A percentile compares a stretch with the other conserved stretches of the same genome.
Evolutionary conservation across 169 alveolate species (phyloP).

Genomic region (Toxoplasma gondii): DNA sequence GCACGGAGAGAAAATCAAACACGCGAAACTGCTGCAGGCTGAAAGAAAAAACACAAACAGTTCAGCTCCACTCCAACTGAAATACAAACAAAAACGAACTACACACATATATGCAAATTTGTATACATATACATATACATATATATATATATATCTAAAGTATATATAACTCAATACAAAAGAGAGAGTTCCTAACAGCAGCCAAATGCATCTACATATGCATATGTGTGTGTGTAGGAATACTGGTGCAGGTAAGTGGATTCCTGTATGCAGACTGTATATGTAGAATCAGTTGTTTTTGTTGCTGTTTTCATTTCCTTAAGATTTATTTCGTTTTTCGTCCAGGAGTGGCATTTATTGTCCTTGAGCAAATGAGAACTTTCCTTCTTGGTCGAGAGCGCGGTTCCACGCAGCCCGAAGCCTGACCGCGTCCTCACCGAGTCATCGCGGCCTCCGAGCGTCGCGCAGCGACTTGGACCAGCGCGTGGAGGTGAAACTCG

Average conservation of each 20-base stretch:
- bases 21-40: not conserved
- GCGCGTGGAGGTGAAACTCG: conserved; percentile 6
- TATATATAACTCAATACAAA: not conserved
- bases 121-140: not conserved
- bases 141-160: not conserved
- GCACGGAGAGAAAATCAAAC: not conserved
- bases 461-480: not conserved
- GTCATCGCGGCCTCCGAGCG: not conserved
- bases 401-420: too few relatives aligned
- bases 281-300: too few relatives aligned
- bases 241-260: not conserved
- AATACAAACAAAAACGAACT: too few relatives aligned
- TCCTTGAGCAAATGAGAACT: too few relatives aligned
- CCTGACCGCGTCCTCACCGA: not conserved
- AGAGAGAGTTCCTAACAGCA: too few relatives aligned
- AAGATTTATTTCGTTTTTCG: too few relatives aligned
- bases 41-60: not conserved
- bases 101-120: not conserved
- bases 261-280: too few relatives aligned
- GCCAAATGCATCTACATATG: too few relatives aligned
- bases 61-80: not conserved
- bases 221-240: too few relatives aligned
- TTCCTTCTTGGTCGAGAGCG: too few relatives aligned
- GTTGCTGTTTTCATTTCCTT: too few relatives aligned
- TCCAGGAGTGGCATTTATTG: too few relatives aligned